Evolutionary conservation across 257 asterid species (phyloP), one percentile per base, ranked within the genome.

Genomic region (Misopates orontium): DNA sequence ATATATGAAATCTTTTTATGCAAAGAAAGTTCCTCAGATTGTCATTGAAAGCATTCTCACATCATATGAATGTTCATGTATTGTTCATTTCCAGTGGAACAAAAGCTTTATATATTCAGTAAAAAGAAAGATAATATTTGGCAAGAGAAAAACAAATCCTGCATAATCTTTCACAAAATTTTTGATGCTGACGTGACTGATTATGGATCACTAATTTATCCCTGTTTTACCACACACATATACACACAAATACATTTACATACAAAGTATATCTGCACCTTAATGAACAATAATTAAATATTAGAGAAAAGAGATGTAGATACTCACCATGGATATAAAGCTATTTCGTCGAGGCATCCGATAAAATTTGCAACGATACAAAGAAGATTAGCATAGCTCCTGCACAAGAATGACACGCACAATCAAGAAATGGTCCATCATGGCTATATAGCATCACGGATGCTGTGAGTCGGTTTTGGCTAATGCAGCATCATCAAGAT

Each of bases 401-500:
- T n/a, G n/a, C n/a, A n/a, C n/a, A n/a, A n/a, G n/a, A n/a, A n/a
- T n/a, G n/a, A n/a, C n/a, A n/a, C n/a, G n/a, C n/a, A n/a, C n/a
- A n/a, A n/a, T n/a, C n/a, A n/a, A n/a, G n/a, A n/a, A n/a, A n/a
- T n/a, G n/a, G n/a, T n/a, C n/a, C n/a, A n/a, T n/a, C n/a, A n/a
- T n/a, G n/a, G n/a, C n/a, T n/a, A n/a, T n/a, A n/a, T n/a, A n/a
- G n/a, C n/a, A n/a, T n/a, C n/a, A n/a, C n/a, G 8, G 23, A 1
- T 39, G 28, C 19, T 14, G 14, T 32, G 53, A 69, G 69, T 39
- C 68, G 72, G 48, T 67, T 53, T 24, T 70, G 42, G 83, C 82
- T 13, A 64, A 78, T 81, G 87, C 84, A 82, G 87, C 87, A 82
- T 82, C 87, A 82, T 82, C 87, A 82, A 73, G 87, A 82, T 82